These are phyloP conservation scores for Pichia sp. DNA, from an alignment of 1,139 yeast genomes.

Conservation along the genomic window DNA sequence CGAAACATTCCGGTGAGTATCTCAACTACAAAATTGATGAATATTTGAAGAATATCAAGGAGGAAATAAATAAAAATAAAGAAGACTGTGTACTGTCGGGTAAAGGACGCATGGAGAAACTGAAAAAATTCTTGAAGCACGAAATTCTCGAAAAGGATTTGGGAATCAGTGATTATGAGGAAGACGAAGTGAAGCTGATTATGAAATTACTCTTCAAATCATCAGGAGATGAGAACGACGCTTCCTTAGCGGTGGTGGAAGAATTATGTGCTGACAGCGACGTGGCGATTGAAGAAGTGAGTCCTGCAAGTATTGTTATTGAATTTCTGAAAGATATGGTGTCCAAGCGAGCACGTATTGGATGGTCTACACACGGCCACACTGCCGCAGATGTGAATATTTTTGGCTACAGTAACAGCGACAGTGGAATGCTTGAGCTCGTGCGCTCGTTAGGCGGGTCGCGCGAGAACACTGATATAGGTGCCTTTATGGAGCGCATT, in stretches of 20 bases:
- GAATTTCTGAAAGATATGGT: conserved; percentile 52
- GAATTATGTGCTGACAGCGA: too few relatives aligned
- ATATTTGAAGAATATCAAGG: conserved; percentile 33
- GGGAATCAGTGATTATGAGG: conserved; percentile 50
- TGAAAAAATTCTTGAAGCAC: conserved; percentile 37
- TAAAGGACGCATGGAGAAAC: conserved; percentile 2
- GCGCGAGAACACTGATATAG: conserved; percentile 80
- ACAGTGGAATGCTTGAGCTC: conserved; percentile 33
- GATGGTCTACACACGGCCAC: conserved; percentile 89
- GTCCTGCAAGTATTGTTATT: conserved; percentile 27
- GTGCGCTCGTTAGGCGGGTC: conserved; percentile 57
- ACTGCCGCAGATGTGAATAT: conserved; percentile 87
- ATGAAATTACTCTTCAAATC: conserved; percentile 3
- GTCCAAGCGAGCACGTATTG: conserved; percentile 64
- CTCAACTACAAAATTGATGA: conserved; percentile 35
- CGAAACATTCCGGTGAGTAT: conserved; percentile 69
- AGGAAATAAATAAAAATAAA: conserved; percentile 19
- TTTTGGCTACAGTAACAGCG: conserved; percentile 60
- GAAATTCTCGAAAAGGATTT: conserved; percentile 42
- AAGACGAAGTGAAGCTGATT: conserved; percentile 5
- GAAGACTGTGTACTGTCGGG: conserved; percentile 34
- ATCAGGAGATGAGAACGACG: background rate
- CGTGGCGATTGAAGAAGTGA: conserved; percentile 38
- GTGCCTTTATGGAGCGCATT: conserved; percentile 55
- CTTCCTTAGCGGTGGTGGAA: conserved; percentile 32